phyloP scores from a whole-genome alignment of 2,329 filamentous ascomycete species.

The Colletotrichum sp. region DNA sequence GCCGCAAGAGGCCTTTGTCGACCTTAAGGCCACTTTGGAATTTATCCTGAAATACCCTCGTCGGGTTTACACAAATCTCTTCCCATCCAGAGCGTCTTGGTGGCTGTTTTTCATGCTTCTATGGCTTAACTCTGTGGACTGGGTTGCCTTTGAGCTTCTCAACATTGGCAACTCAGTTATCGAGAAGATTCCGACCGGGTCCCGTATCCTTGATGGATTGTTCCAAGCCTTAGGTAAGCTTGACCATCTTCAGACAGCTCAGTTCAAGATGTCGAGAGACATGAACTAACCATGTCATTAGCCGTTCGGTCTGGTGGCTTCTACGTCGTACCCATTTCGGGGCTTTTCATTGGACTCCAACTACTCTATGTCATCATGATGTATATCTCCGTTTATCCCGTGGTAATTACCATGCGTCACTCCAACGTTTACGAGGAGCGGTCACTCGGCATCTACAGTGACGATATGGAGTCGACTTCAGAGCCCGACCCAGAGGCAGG shows the following conservation, averaged over 20 bases:
- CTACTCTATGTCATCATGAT: slow-evolving; percentile 69
- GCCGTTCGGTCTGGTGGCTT: slow-evolving; percentile 72
- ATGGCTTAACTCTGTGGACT: slow-evolving; percentile 67
- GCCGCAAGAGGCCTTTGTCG: slow-evolving; percentile 36
- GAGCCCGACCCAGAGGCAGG: not conserved
- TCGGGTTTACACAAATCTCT: slow-evolving; percentile 67
- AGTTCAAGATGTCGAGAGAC: no score
- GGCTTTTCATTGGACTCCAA: slow-evolving; percentile 61
- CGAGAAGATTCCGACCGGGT: slow-evolving; percentile 53
- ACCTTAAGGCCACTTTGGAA: slow-evolving; percentile 53
- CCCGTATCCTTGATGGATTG: slow-evolving; percentile 66
- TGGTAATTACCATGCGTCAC: slow-evolving; percentile 69
- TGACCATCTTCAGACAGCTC: not conserved
- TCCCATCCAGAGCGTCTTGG: slow-evolving; percentile 68
- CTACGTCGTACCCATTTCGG: slow-evolving; percentile 66
- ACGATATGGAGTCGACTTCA: slow-evolving; percentile 25
- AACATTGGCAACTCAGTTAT: slow-evolving; percentile 66
- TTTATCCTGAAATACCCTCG: slow-evolving; percentile 63
- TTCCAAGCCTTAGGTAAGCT: slow-evolving; percentile 64
- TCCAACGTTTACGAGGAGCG: slow-evolving; percentile 77
- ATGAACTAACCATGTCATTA: slow-evolving; percentile 8
- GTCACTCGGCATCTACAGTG: slow-evolving; percentile 64
- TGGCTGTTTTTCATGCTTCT: slow-evolving; percentile 68
- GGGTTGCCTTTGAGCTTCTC: slow-evolving; percentile 69
- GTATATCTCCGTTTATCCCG: slow-evolving; percentile 69